Evolutionary conservation across 2,329 filamentous ascomycete genomes (phyloP), one percentile per base, ranked within the genome.

Genomic region (Aspergillus transmontanensis): DNA sequence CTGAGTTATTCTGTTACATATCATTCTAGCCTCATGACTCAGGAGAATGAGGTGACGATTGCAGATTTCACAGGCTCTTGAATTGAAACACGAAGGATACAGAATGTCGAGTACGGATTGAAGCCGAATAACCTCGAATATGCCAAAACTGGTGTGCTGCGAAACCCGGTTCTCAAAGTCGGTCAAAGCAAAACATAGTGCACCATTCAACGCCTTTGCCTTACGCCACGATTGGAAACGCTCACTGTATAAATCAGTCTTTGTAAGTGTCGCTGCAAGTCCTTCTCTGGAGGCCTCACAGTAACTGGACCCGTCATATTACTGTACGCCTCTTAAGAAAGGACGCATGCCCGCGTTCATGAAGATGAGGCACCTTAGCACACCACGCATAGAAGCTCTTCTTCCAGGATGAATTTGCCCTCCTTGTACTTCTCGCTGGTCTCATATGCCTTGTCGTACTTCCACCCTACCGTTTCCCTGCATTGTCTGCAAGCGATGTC

Each of bases 361-460:
- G 55, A 30, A 55, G 59, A 66, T 21, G n/a, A 41, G 59, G 51
- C 41, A 36, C 23, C 59, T 66, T 77, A 89, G 72, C 83, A 86
- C 64, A 97, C 93, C 69, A 88, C 89, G 79, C 91, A 94, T 45
- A 98, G 84, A 67, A 97, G 81, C 82, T 97, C 94, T 36, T 91
- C 92, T 83, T 98, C 94, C 62, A 99, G 85, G 64, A 99, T 99
- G 77, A 91, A 98, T 82, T 98, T 99, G 61, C 93, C 94, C 84
- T 99, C 95, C 83, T 99, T 99, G 82, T 99, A 99, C 81, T 97
- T 97, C 85, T 99, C 94, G 68, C 86, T 89, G 39, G 83, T 80
- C 82, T 99, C 95, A 77, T 91, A 98, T 1, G 95, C 95, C 82
- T 96, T 97, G 80, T 99, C 95, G 78, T 99, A 99, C 79, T 97